Evolutionary conservation across 192 early-diverging fungal genomes (phyloP).

Genomic region (Backusella liffmaniae): DNA sequence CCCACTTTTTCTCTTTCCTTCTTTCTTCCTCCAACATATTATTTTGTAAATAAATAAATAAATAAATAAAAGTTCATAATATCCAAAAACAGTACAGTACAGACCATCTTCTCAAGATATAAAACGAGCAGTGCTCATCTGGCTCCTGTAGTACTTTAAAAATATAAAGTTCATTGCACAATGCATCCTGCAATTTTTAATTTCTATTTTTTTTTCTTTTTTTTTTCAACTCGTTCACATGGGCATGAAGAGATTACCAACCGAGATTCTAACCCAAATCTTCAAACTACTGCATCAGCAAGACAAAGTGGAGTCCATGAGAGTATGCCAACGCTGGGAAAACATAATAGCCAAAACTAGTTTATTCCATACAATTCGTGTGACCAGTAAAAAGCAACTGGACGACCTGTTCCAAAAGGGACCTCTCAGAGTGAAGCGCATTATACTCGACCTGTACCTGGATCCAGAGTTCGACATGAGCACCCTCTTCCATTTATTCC

Average conservation of each 20-base stretch:
- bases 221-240: not conserved
- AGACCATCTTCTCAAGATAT: not conserved
- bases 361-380: not conserved
- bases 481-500: not conserved
- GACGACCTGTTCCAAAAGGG: not conserved
- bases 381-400: not conserved
- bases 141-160: not conserved
- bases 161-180: too few relatives aligned
- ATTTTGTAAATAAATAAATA: not conserved
- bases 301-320: not conserved
- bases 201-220: not conserved
- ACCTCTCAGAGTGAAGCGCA: not conserved
- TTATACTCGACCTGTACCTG: not conserved
- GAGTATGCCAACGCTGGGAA: not conserved
- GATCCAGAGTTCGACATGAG: not conserved
- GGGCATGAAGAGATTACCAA: not conserved
- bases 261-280: not conserved
- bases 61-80: not conserved
- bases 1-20: not conserved
- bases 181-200: not conserved
- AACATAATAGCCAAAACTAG: not conserved
- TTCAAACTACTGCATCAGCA: not conserved
- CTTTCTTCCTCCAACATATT: not conserved
- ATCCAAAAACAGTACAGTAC: not conserved
- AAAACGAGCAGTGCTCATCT: not conserved